Percentiles rank a stretch among this genome's conserved stretches.
These are phyloP conservation scores for Penicillium sp. DNA, from an alignment of 2,329 filamentous ascomycete genomes.

Conservation along the genomic window DNA sequence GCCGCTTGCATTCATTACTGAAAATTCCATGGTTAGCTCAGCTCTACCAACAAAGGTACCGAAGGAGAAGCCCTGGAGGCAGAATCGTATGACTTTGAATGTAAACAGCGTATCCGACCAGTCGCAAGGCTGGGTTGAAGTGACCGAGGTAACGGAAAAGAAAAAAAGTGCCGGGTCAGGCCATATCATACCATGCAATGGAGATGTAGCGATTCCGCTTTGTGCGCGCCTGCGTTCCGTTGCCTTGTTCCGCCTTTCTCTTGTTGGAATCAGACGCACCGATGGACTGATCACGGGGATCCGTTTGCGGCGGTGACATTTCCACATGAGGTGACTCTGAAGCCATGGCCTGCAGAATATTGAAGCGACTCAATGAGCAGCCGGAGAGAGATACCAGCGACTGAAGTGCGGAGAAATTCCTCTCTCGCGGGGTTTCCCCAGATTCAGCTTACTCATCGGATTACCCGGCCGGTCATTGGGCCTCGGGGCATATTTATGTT, in stretches of 20 bases:
- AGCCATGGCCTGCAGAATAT: constrained; percentile 26
- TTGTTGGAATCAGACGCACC: constrained; percentile 35
- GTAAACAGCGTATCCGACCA: background rate
- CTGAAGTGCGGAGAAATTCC: constrained; percentile 40
- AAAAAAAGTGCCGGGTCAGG: constrained; percentile 14
- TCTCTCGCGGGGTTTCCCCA: constrained; percentile 36
- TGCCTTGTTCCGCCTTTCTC: constrained; percentile 45
- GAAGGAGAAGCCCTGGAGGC: background rate
- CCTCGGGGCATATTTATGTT: background rate
- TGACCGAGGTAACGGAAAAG: constrained; percentile 2
- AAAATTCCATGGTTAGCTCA: constrained; percentile 15
- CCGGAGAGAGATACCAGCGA: constrained; percentile 16
- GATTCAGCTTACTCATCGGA: constrained; percentile 30
- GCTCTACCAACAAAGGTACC: background rate
- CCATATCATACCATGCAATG: constrained; percentile 59
- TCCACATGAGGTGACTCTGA: constrained; percentile 38
- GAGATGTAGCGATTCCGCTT: constrained; percentile 69
- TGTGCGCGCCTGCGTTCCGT: constrained; percentile 54
- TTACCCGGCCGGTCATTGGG: constrained; percentile 15
- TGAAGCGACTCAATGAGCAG: constrained; percentile 5
- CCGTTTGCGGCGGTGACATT: constrained; percentile 25
- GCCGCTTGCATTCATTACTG: constrained; percentile 64
- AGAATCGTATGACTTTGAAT: constrained; percentile 11
- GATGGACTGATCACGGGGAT: constrained; percentile 25
- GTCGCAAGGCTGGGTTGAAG: background rate